phyloP scores from a whole-genome alignment of 164 flowering plant species.

The Magnolia sinica region DNA sequence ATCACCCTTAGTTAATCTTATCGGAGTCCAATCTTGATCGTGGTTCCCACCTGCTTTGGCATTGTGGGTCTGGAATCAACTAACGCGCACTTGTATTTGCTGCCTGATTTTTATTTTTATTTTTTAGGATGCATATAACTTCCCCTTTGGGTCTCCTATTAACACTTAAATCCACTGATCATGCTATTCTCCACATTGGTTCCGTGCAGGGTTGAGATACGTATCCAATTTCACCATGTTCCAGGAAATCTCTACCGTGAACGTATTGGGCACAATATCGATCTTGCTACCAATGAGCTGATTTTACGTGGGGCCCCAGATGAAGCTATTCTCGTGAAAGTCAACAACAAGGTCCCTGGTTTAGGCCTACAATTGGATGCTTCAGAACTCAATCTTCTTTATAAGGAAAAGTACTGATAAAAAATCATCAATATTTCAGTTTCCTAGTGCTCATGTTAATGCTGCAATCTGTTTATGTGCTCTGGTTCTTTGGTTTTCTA shows the following conservation, averaged over 20 bases:
- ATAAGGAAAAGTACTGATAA: slow-evolving; percentile 43
- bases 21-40: too few species aligned
- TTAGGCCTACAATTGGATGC: slow-evolving; percentile 55
- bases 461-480: not conserved
- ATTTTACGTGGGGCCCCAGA: slow-evolving; percentile 56
- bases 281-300: slow-evolving; percentile 55
- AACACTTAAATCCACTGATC: not conserved
- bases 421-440: slow-evolving; percentile 10
- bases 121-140: too few species aligned
- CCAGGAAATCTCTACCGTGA: slow-evolving; percentile 60
- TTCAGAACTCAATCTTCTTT: slow-evolving; percentile 56
- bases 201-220: slow-evolving; percentile 51
- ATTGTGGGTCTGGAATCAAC: too few species aligned
- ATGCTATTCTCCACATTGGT: not conserved
- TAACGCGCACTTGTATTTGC: too few species aligned
- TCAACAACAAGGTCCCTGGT: slow-evolving; percentile 70
- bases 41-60: too few species aligned
- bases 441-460: not conserved
- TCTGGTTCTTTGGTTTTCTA: slow-evolving; percentile 7
- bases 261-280: slow-evolving; percentile 37
- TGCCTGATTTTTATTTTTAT: too few species aligned
- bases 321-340: slow-evolving; percentile 61
- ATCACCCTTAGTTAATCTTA: too few species aligned
- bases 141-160: too few species aligned
- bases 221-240: slow-evolving; percentile 51